These are phyloP conservation scores for Pulicaria dysenterica DNA, from an alignment of 129 eudicot species.

Conservation along the genomic window DNA sequence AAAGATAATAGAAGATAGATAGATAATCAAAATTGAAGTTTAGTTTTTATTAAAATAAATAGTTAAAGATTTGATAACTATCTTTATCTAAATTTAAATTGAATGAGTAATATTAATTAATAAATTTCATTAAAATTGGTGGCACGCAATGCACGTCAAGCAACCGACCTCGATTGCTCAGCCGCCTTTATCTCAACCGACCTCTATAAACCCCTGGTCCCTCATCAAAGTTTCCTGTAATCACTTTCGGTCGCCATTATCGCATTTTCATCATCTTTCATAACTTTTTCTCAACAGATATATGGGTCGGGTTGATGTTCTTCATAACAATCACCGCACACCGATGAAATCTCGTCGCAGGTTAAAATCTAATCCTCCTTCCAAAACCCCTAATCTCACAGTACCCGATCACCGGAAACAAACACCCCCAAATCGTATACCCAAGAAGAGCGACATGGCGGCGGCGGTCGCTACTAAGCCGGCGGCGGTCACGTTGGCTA, in stretches of 20 bases:
- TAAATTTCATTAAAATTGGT: too few relatives aligned
- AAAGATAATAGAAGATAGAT: too few relatives aligned
- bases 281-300: background rate
- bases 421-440: constrained; percentile 5
- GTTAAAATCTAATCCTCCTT: background rate
- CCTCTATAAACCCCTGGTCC: too few relatives aligned
- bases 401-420: constrained; percentile 28
- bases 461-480: background rate
- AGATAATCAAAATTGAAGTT: too few relatives aligned
- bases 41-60: too few relatives aligned
- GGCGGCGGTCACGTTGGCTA: background rate
- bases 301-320: constrained; percentile 37
- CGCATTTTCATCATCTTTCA: background rate
- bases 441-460: background rate
- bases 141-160: too few relatives aligned
- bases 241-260: background rate
- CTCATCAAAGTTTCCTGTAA: background rate
- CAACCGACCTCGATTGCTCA: too few relatives aligned
- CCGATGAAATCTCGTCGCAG: constrained; percentile 28
- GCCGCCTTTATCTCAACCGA: too few relatives aligned
- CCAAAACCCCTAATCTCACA: constrained; percentile 9
- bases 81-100: too few relatives aligned
- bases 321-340: constrained; percentile 18
- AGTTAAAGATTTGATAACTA: too few relatives aligned
- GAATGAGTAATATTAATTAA: too few relatives aligned